These are phyloP conservation scores for Coemansia sp. DNA, from an alignment of 192 early-diverging fungal species.

Conservation along the genomic window DNA sequence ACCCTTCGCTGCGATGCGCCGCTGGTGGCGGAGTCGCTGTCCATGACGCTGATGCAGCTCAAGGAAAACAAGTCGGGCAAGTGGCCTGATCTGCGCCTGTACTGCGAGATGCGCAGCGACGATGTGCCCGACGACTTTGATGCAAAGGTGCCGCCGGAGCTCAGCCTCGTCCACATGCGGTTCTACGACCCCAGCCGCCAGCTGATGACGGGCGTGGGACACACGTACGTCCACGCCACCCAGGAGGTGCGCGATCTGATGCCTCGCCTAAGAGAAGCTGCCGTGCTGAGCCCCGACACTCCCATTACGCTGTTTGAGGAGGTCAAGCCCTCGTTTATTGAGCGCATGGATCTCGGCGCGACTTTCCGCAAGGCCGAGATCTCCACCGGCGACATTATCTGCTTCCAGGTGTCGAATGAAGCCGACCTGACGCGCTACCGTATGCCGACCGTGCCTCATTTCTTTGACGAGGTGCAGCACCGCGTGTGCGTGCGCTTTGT, in stretches of 20 bases:
- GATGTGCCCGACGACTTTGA: constrained; percentile 18
- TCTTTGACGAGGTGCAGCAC: constrained; percentile 77
- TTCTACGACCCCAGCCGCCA: constrained; percentile 69
- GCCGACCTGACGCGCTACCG: neutral
- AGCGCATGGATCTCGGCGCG: constrained; percentile 61
- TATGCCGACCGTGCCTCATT: constrained; percentile 58
- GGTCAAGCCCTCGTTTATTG: constrained; percentile 92
- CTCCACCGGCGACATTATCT: constrained; percentile 93
- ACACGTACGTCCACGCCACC: constrained; percentile 53
- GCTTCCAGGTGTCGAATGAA: constrained; percentile 59
- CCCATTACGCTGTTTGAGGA: constrained; percentile 76
- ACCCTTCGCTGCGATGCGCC: constrained; percentile 85
- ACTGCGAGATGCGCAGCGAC: constrained; percentile 41
- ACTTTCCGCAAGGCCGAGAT: constrained; percentile 81
- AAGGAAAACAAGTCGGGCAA: constrained; percentile 30
- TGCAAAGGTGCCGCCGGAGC: neutral
- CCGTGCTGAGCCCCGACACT: constrained; percentile 58
- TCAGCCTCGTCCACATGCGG: constrained; percentile 81
- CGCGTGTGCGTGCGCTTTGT: constrained; percentile 75
- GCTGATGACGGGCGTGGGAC: constrained; percentile 62
- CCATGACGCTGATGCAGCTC: constrained; percentile 38
- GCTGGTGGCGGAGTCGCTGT: constrained; percentile 15
- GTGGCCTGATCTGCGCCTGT: constrained; percentile 53
- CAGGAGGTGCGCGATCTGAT: constrained; percentile 64
- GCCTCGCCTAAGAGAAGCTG: constrained; percentile 56